A percentile compares a stretch with the other conserved stretches of the same genome.
Evolutionary conservation across 352 stramenopile genomes (phyloP).

Genomic region (Chrysophaeum taylorii): DNA sequence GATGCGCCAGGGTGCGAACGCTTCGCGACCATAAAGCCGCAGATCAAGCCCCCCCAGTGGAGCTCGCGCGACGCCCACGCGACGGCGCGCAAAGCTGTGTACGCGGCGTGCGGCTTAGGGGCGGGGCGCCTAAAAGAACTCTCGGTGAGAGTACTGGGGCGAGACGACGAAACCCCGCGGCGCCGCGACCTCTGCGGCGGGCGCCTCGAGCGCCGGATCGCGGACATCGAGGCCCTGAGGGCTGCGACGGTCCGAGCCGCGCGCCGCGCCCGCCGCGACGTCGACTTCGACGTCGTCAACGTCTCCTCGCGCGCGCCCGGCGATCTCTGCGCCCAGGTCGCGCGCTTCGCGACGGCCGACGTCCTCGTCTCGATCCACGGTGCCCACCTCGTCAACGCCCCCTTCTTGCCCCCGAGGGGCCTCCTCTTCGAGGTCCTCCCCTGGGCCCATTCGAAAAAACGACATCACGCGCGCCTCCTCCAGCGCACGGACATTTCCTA

Average conservation of each 20-base stretch:
- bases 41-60: not conserved
- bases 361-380: not conserved
- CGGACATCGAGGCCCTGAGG: not conserved
- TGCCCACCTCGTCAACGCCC: constrained; percentile 5
- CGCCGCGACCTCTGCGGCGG: not conserved
- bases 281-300: not conserved
- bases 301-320: not conserved
- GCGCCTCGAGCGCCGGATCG: not conserved
- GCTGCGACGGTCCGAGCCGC: not conserved
- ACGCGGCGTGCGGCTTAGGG: not conserved
- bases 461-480: not conserved
- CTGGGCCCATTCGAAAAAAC: not conserved
- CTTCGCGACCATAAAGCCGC: not conserved
- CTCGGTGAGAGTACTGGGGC: not conserved
- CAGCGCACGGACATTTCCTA: not conserved
- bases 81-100: not conserved
- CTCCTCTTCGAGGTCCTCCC: constrained; percentile 2
- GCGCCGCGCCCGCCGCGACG: not conserved
- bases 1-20: not conserved
- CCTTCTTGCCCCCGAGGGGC: not conserved
- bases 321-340: not conserved
- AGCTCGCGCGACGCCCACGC: not conserved
- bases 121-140: too few relatives aligned
- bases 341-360: not conserved
- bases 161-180: not conserved